phyloP scores from a whole-genome alignment of 352 stramenopile species.

The Hyaloperonospora arabidopsidis region DNA sequence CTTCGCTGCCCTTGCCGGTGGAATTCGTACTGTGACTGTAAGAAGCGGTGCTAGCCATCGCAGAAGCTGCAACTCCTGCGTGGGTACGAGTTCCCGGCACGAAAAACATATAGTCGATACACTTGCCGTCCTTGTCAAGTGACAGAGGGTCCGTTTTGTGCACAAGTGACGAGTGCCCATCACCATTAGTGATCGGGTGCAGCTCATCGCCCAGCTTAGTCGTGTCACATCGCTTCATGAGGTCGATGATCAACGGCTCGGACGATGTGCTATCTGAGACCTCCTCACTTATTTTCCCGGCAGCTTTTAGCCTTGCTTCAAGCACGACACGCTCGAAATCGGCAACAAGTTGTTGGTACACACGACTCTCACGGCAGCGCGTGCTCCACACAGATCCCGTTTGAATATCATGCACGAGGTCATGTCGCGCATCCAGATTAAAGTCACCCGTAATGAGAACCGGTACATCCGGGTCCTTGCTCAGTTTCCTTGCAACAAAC shows the following conservation, averaged over 20 bases:
- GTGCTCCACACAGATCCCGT: slow-evolving; percentile 22
- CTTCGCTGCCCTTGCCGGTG: slow-evolving; percentile 16
- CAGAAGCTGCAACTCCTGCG: not conserved
- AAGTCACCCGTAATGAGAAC: slow-evolving; percentile 74
- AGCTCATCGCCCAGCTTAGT: slow-evolving; percentile 40
- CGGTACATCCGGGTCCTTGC: slow-evolving; percentile 41
- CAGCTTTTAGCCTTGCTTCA: slow-evolving; percentile 21
- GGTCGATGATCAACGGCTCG: slow-evolving; percentile 33
- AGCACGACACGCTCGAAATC: slow-evolving; percentile 40
- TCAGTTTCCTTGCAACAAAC: slow-evolving; percentile 49
- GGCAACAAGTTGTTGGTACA: slow-evolving; percentile 51
- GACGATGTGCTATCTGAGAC: slow-evolving; percentile 8
- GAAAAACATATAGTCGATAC: slow-evolving; percentile 85
- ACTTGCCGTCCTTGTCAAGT: slow-evolving; percentile 62
- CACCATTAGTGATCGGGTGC: slow-evolving; percentile 75
- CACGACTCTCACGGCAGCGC: slow-evolving; percentile 44
- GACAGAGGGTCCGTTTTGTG: slow-evolving; percentile 41
- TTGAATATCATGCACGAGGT: slow-evolving; percentile 41
- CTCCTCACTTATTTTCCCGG: not conserved
- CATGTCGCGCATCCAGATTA: slow-evolving; percentile 70
- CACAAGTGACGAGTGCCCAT: slow-evolving; percentile 58
- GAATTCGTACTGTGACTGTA: slow-evolving; percentile 10
- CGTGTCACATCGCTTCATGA: slow-evolving; percentile 61
- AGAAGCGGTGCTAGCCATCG: slow-evolving; percentile 7
- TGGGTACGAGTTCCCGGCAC: slow-evolving; percentile 34